phyloP scores from a whole-genome alignment of 2,329 filamentous ascomycete species.

The Xylariaceae sp. region DNA sequence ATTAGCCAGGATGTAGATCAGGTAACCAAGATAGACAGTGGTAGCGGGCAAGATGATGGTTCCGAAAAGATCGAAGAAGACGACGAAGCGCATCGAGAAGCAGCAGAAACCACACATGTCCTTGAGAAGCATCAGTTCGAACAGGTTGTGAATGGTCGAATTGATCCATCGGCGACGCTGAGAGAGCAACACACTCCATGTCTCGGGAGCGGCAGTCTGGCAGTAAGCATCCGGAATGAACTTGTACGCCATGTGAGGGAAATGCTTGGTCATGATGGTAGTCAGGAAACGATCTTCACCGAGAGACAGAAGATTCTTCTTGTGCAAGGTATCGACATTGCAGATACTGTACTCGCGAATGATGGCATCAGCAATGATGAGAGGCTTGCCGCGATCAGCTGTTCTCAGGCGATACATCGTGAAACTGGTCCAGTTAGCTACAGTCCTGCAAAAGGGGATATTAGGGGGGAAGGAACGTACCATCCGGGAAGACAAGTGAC shows the following conservation, averaged over 20 bases:
- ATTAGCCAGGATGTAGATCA: conserved; percentile 74
- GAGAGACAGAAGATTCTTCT: conserved; percentile 74
- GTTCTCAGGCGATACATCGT: conserved; percentile 97
- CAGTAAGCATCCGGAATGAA: conserved; percentile 92
- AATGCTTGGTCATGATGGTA: conserved; percentile 96
- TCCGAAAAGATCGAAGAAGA: conserved; percentile 88
- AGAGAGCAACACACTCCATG: conserved; percentile 91
- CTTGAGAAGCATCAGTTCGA: conserved; percentile 81
- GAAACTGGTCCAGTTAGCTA: conserved; percentile 61
- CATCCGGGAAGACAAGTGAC: conserved; percentile 99
- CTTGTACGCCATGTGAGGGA: conserved; percentile 92
- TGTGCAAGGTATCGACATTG: conserved; percentile 88
- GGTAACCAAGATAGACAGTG: conserved; percentile 77
- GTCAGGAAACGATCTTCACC: conserved; percentile 84
- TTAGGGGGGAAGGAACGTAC: conserved; percentile 51
- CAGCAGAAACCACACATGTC: conserved; percentile 98
- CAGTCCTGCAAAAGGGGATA: conserved; percentile 23
- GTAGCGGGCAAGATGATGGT: conserved; percentile 90
- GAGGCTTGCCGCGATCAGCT: conserved; percentile 84
- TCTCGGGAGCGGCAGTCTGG: conserved; percentile 87
- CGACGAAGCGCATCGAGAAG: conserved; percentile 96
- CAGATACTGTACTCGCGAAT: conserved; percentile 86
- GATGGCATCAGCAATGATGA: conserved; percentile 86
- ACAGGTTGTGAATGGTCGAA: conserved; percentile 94
- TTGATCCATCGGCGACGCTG: conserved; percentile 99